A percentile compares a stretch with the other conserved stretches of the same genome.
These are phyloP conservation scores for Aspergillus bertholletiae DNA, from an alignment of 495 filamentous ascomycete genomes.

Conservation along the genomic window DNA sequence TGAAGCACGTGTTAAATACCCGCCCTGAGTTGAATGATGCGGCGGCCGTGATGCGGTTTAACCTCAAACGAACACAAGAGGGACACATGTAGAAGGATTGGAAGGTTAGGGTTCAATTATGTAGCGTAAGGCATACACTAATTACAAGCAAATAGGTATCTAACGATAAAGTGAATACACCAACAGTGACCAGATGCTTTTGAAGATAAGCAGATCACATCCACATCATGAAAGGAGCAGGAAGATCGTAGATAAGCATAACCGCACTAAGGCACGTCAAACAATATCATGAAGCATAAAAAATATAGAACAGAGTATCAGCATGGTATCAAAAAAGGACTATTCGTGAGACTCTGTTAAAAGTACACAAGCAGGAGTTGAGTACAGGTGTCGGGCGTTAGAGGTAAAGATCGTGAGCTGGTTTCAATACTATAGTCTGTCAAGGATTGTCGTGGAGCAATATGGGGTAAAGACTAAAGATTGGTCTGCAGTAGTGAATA, in stretches of 20 bases:
- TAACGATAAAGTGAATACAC: constrained; percentile 22
- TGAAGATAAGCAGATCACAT: constrained; percentile 1
- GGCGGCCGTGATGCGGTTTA: background rate
- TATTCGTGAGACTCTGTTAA: constrained; percentile 7
- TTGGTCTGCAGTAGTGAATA: background rate
- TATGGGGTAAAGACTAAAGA: background rate
- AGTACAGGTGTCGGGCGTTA: background rate
- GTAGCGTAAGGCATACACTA: constrained; percentile 13
- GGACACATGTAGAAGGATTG: background rate
- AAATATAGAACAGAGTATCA: constrained; percentile 12
- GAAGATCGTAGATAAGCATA: background rate
- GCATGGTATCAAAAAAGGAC: constrained; percentile 20
- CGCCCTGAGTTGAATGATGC: background rate
- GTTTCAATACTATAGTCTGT: background rate
- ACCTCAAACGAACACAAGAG: background rate
- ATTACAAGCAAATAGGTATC: constrained; percentile 43
- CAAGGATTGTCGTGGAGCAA: background rate
- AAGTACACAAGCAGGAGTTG: constrained; percentile 6
- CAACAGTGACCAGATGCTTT: constrained; percentile 8
- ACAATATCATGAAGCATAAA: constrained; percentile 4
- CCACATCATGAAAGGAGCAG: background rate
- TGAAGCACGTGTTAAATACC: background rate
- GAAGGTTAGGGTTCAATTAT: background rate
- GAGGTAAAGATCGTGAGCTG: constrained; percentile 22
- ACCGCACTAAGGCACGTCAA: background rate